A percentile compares a stretch with the other conserved stretches of the same genome.
These are phyloP conservation scores for Westerdykella aurantiaca DNA, from an alignment of 2,329 filamentous ascomycete genomes.

Conservation along the genomic window DNA sequence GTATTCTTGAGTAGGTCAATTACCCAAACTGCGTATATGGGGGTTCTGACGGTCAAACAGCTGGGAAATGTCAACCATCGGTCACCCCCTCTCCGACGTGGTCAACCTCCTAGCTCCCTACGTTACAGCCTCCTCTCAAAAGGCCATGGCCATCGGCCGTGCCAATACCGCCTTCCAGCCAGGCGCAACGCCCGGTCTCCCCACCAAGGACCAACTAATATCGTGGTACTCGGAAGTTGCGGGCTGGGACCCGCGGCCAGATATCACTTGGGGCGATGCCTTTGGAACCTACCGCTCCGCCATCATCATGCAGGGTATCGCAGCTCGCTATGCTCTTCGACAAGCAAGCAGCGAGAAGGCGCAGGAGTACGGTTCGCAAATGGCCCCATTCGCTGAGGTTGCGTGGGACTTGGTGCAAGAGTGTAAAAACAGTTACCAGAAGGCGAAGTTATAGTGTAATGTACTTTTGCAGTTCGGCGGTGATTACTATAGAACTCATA, in stretches of 20 bases:
- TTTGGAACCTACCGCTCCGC: slow-evolving; percentile 56
- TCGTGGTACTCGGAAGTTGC: slow-evolving; percentile 62
- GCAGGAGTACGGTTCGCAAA: slow-evolving; percentile 61
- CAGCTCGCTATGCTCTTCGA: slow-evolving; percentile 73
- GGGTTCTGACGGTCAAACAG: slow-evolving; percentile 8
- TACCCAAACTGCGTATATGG: not conserved
- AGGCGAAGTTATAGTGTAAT: slow-evolving; percentile 30
- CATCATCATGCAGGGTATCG: slow-evolving; percentile 81
- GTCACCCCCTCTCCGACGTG: slow-evolving; percentile 89
- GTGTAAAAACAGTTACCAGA: slow-evolving; percentile 38
- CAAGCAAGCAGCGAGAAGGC: slow-evolving; percentile 89
- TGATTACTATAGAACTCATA: slow-evolving; percentile 4
- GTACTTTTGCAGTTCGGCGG: not conserved
- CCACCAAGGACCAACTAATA: slow-evolving; percentile 53
- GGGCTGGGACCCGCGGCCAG: slow-evolving; percentile 63
- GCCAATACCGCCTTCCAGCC: slow-evolving; percentile 53
- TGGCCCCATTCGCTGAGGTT: slow-evolving; percentile 66
- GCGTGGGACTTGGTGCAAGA: slow-evolving; percentile 68
- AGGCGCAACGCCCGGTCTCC: slow-evolving; percentile 61
- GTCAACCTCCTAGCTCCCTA: slow-evolving; percentile 63
- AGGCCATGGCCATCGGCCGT: slow-evolving; percentile 36
- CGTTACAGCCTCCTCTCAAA: slow-evolving; percentile 36
- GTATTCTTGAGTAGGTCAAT: slow-evolving; percentile 69
- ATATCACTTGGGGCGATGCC: slow-evolving; percentile 59
- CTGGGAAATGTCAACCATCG: slow-evolving; percentile 97